Evolutionary conservation across 1,139 yeast genomes (phyloP).

Genomic region (Yamadazyma kanchanaburiensis): DNA sequence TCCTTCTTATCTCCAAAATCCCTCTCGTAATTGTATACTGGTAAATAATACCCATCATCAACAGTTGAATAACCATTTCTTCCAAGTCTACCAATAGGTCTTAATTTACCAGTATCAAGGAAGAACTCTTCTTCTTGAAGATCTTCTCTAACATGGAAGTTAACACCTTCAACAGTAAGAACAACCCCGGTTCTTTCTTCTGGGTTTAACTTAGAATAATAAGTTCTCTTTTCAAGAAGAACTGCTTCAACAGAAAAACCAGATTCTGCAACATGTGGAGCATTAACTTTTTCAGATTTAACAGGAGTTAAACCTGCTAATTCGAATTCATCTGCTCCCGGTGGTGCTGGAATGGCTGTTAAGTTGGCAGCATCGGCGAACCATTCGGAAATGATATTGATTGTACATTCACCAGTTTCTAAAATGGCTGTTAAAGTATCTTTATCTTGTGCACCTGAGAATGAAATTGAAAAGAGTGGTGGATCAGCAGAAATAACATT

Average conservation of each 20-base stretch:
- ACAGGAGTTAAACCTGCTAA: slow-evolving; percentile 52
- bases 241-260: slow-evolving; percentile 60
- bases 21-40: slow-evolving; percentile 40
- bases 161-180: slow-evolving; percentile 51
- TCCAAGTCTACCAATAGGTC: slow-evolving; percentile 56
- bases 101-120: slow-evolving; percentile 46
- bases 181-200: slow-evolving; percentile 37
- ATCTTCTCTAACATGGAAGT: slow-evolving; percentile 58
- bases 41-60: slow-evolving; percentile 38
- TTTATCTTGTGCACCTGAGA: slow-evolving; percentile 40
- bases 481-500: slow-evolving; percentile 51
- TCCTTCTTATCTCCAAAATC: too few species aligned
- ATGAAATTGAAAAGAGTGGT: slow-evolving; percentile 53
- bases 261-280: slow-evolving; percentile 59
- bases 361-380: slow-evolving; percentile 61
- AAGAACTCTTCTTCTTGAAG: slow-evolving; percentile 31
- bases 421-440: slow-evolving; percentile 49
- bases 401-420: slow-evolving; percentile 53
- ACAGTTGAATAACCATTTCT: slow-evolving; percentile 50
- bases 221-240: slow-evolving; percentile 41
- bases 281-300: slow-evolving; percentile 42
- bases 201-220: slow-evolving; percentile 39
- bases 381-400: slow-evolving; percentile 62
- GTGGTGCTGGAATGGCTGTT: slow-evolving; percentile 47
- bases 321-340: slow-evolving; percentile 52